Conservation (phyloP, 2,329 filamentous ascomycete species). For the Acarospora socialis region DNA sequence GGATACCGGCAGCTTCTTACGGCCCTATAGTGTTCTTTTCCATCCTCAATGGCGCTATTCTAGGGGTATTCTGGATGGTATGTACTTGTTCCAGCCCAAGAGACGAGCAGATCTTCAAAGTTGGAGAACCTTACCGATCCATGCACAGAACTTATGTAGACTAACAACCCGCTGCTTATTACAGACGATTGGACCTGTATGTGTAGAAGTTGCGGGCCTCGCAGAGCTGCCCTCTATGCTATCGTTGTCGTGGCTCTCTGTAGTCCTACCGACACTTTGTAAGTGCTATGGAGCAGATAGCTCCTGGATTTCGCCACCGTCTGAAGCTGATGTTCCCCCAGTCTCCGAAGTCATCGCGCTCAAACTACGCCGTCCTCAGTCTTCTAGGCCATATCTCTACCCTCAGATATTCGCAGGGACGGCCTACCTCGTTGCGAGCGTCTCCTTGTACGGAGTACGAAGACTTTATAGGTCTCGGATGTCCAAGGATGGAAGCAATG, state of each 20-base stretch:
- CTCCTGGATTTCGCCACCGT: no score
- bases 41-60: constrained; percentile 28
- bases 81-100: no score
- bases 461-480: no score
- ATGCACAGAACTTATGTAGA: no score
- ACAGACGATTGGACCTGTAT: constrained; percentile 18
- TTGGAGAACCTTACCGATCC: no score
- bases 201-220: constrained; percentile 18
- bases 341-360: constrained; percentile 40
- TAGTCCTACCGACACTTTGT: constrained; percentile 31
- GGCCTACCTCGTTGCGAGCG: constrained; percentile 15
- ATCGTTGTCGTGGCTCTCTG: constrained; percentile 17
- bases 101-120: no score
- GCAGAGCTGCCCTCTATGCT: constrained; percentile 16
- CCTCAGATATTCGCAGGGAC: constrained; percentile 37
- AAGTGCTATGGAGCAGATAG: constrained; percentile 17
- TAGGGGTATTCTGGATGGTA: constrained; percentile 35
- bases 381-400: constrained; percentile 33
- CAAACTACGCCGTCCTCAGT: constrained; percentile 31
- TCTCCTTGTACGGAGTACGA: no score
- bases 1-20: constrained; percentile 31
- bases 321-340: no score
- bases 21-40: constrained; percentile 31
- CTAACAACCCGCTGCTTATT: background rate
- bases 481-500: no score